Evolutionary conservation across 2,329 filamentous ascomycete species (phyloP).

Genomic region (Zymoseptoria tritici): DNA sequence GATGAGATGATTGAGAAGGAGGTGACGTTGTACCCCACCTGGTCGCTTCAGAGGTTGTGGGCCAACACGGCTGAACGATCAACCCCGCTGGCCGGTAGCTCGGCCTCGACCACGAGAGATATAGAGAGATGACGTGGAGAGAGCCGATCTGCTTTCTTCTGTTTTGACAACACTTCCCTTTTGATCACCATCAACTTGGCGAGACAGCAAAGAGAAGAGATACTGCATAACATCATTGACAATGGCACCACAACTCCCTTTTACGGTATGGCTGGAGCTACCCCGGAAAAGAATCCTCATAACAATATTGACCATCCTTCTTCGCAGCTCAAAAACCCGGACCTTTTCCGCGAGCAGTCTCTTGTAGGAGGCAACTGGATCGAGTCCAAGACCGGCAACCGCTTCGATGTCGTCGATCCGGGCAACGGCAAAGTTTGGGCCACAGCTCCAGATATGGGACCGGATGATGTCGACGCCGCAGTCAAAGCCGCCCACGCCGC

Average conservation of each 20-base stretch:
- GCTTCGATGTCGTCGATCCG: slow-evolving; percentile 50
- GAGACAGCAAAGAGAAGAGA: slow-evolving; percentile 9
- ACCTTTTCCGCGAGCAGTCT: slow-evolving; percentile 48
- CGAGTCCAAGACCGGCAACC: slow-evolving; percentile 49
- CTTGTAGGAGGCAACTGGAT: slow-evolving; percentile 50
- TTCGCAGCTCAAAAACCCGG: slow-evolving; percentile 44
- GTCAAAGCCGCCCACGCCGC: slow-evolving; percentile 54
- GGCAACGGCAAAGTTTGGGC: slow-evolving; percentile 45
- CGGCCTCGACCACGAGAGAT: neutral
- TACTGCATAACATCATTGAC: slow-evolving; percentile 6
- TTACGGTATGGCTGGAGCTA: slow-evolving; percentile 32
- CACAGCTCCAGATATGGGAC: slow-evolving; percentile 40
- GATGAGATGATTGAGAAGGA: too few relatives aligned
- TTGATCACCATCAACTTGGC: too few relatives aligned
- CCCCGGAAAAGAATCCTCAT: slow-evolving; percentile 1
- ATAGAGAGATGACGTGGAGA: neutral
- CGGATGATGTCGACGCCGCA: slow-evolving; percentile 54
- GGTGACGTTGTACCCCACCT: neutral
- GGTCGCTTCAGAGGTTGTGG: neutral
- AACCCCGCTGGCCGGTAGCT: neutral
- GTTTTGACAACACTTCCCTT: neutral
- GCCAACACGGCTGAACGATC: neutral
- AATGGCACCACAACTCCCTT: slow-evolving; percentile 35
- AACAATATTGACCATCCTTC: neutral
- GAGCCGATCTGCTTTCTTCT: slow-evolving; percentile 1